Evolutionary conservation across 805 yeast genomes (phyloP).

Genomic region (Tetrapisispora phaffii): DNA sequence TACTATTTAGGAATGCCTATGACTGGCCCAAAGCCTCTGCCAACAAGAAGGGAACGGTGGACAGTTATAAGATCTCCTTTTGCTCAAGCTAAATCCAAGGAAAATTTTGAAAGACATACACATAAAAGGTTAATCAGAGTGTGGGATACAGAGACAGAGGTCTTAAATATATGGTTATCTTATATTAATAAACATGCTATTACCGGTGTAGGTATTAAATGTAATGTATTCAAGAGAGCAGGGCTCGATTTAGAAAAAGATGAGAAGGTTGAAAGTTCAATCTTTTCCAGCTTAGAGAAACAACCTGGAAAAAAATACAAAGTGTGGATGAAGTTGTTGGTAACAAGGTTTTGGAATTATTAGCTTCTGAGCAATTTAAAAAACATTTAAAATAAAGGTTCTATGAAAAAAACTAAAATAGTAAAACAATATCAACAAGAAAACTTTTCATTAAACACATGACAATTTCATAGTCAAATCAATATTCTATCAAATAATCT

Average conservation of each 20-base stretch:
- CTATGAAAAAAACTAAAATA: background rate
- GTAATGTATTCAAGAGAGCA: slow-evolving; percentile 50
- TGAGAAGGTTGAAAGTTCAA: background rate
- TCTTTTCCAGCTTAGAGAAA: background rate
- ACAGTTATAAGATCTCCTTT: slow-evolving; percentile 91
- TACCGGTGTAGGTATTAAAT: slow-evolving; percentile 77
- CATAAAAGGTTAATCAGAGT: slow-evolving; percentile 63
- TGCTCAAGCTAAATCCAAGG: slow-evolving; percentile 88
- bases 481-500: too few species aligned
- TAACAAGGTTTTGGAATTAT: slow-evolving; percentile 57
- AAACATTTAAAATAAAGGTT: slow-evolving; percentile 30
- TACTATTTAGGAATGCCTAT: slow-evolving; percentile 84
- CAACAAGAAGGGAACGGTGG: slow-evolving; percentile 74
- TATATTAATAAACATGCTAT: slow-evolving; percentile 67
- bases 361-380: slow-evolving; percentile 62
- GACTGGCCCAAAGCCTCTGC: slow-evolving; percentile 58
- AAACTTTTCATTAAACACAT: background rate
- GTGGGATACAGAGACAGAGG: slow-evolving; percentile 79
- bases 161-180: slow-evolving; percentile 71
- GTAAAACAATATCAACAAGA: background rate
- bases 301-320: background rate
- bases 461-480: background rate
- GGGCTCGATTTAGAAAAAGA: slow-evolving; percentile 6
- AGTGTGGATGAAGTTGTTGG: slow-evolving; percentile 23
- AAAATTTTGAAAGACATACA: slow-evolving; percentile 85